Percentiles rank a stretch among this genome's conserved stretches.
These are phyloP conservation scores for Tetrahymena malaccensis DNA, from an alignment of 73 alveolate genomes.

Conservation along the genomic window DNA sequence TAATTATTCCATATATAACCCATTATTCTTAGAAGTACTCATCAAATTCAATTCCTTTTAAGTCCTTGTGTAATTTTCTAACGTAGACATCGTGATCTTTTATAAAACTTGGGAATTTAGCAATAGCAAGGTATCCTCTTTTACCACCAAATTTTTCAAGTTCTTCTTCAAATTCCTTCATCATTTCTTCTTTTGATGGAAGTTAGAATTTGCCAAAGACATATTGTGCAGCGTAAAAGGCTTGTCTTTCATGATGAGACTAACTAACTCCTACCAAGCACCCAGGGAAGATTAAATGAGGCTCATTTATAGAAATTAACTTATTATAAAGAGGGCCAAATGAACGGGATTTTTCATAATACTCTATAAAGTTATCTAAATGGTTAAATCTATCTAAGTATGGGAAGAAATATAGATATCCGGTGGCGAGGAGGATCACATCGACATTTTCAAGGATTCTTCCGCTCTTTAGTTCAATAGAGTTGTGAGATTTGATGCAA, in stretches of 20 bases:
- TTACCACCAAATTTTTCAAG: background rate
- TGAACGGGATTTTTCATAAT: background rate
- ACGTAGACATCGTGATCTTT: background rate
- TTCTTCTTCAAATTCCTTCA: background rate
- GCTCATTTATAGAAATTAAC: background rate
- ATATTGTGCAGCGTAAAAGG: background rate
- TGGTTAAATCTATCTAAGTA: background rate
- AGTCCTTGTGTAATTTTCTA: background rate
- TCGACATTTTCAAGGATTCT: background rate
- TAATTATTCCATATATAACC: background rate
- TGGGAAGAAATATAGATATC: background rate
- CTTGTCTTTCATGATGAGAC: background rate
- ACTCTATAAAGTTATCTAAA: background rate
- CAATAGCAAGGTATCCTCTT: background rate
- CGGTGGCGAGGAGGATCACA: background rate
- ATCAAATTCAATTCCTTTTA: background rate
- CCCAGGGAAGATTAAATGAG: background rate
- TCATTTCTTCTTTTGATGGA: background rate
- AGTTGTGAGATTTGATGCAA: background rate
- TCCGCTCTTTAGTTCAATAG: background rate
- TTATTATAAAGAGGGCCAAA: background rate
- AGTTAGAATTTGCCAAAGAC: background rate
- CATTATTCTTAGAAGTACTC: background rate
- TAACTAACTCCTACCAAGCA: background rate
- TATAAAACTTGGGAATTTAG: background rate